Base-by-base conservation (phyloP, 2,329 filamentous ascomycete genomes). In the Phaeosphaeria sp. region DNA sequence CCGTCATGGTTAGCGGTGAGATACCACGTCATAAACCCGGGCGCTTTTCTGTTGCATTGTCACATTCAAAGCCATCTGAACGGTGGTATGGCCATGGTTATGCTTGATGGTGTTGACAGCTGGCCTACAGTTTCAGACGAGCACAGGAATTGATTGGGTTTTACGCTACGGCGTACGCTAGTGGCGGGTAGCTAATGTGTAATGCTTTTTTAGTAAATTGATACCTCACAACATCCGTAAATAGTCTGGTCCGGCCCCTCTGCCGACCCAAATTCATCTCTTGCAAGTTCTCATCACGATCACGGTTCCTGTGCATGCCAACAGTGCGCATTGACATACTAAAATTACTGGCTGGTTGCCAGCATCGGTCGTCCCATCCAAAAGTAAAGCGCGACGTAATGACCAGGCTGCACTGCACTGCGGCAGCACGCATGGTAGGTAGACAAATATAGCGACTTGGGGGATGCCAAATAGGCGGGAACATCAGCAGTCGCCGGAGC, bases 1-100 rank as follows among this genome's bases (percentile, higher is more conserved):
- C 66, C 67, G 0, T 65, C 63, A 2, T 83, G 81, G 81, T 66
- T 81, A 46, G 79, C 76, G 0, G 60, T 83, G 17, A 60, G 81
- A 39, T 84, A 84, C 56, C 77, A 81, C 46, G 78, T 79, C 0
- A 68, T 75, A 0, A 82, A 80, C 54, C 80, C 82, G 0, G 81
- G 82, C 0, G 76, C 80, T 0, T 84, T 78, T 56, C 65, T 84
- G 49, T 60, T 85, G 44, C 82, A 84, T 67, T 84, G 82, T 58
- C 82, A 84, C 66, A 79, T 84, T 18, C 75, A 81, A 60, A 77
- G 74, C 7, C 82, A 85, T 70, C 63, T 83, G 46, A 71, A 72
- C 22, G 81, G 80, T 0, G 81, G 81, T 0, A 84, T 84, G 81
- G 77, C 77, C 0, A 72, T 84, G 50, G 78, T 78, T 1, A 71